These are phyloP conservation scores for Bonia amplexicaulis DNA, from an alignment of 176 grass and related monocot genomes.

Conservation along the genomic window DNA sequence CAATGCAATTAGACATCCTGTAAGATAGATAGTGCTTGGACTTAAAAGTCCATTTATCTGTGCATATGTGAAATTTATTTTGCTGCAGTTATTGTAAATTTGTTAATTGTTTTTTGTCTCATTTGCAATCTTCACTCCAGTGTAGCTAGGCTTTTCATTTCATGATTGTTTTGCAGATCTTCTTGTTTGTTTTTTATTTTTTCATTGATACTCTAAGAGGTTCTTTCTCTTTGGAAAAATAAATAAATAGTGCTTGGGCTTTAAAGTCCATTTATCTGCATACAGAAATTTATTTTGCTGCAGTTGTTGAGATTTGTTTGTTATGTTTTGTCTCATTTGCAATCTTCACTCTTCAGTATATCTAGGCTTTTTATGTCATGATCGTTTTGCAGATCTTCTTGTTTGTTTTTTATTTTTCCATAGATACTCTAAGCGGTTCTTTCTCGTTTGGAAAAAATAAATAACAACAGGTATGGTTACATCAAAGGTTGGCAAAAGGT, in stretches of 20 bases:
- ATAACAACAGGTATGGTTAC: slow-evolving; percentile 77
- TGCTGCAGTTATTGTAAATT: too few relatives aligned
- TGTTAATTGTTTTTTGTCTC: too few relatives aligned
- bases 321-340: not conserved
- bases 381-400: not conserved
- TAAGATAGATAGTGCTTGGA: not conserved
- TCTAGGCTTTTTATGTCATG: not conserved
- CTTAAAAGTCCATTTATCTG: not conserved
- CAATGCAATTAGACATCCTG: not conserved
- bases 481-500: slow-evolving; percentile 93
- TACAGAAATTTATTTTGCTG: not conserved
- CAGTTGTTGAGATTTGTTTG: slow-evolving; percentile 9
- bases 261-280: not conserved
- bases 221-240: too few relatives aligned
- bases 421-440: slow-evolving; percentile 7
- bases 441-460: slow-evolving; percentile 19
- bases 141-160: too few relatives aligned
- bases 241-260: not conserved
- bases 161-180: too few relatives aligned
- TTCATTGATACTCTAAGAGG: too few relatives aligned
- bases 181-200: too few relatives aligned
- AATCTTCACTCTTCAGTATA: not conserved
- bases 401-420: not conserved
- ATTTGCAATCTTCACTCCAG: too few relatives aligned
- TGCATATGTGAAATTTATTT: not conserved